A percentile compares a stretch with the other conserved stretches of the same genome.
These are phyloP conservation scores for Leccinum aurantiacum DNA, from an alignment of 768 basidiomycete genomes.

Conservation along the genomic window DNA sequence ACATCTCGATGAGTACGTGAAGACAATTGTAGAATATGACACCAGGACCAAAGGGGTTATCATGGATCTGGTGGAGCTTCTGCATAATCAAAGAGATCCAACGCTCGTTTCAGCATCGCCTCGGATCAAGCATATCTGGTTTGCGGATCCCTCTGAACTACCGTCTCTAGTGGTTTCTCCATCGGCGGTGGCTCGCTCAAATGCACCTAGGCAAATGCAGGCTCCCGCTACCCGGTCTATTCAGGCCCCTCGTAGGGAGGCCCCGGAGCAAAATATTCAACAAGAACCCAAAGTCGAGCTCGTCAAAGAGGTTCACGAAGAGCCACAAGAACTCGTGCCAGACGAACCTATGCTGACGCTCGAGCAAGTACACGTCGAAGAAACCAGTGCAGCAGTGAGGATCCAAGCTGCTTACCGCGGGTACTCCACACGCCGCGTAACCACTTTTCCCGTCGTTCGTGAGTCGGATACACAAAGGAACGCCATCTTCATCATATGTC, in stretches of 20 bases:
- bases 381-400: constrained; percentile 20
- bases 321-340: constrained; percentile 12
- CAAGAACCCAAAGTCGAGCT: neutral
- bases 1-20: constrained; percentile 13
- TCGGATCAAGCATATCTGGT: constrained; percentile 34
- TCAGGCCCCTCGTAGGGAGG: neutral
- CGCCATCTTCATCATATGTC: constrained; percentile 30
- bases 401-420: constrained; percentile 24
- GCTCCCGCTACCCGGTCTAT: constrained; percentile 14
- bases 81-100: constrained; percentile 16
- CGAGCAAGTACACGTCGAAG: constrained; percentile 21
- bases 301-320: constrained; percentile 12
- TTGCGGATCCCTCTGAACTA: constrained; percentile 30
- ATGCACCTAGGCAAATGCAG: constrained; percentile 14
- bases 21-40: constrained; percentile 15
- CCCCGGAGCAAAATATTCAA: neutral
- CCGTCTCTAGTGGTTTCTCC: constrained; percentile 26
- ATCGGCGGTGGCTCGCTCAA: constrained; percentile 12
- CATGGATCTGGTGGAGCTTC: constrained; percentile 25
- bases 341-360: constrained; percentile 16
- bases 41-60: neutral
- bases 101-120: neutral
- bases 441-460: constrained; percentile 9
- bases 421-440: constrained; percentile 6
- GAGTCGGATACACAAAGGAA: constrained; percentile 20